Evolutionary conservation across 768 basidiomycete genomes (phyloP).

Genomic region (Termitomyces sp.): DNA sequence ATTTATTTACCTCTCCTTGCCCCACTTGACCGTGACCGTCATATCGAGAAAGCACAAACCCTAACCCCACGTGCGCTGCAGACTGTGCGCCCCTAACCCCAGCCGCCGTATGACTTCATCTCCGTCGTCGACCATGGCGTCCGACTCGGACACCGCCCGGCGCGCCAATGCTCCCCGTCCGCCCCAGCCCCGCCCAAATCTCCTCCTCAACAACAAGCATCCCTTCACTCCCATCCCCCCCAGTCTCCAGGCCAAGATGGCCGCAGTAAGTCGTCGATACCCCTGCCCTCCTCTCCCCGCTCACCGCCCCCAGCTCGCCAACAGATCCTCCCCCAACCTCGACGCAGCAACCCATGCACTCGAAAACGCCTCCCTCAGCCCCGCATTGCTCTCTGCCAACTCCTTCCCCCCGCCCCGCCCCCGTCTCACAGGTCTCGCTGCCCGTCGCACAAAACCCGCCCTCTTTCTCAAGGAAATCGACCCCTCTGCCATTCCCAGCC

Average conservation of each 20-base stretch:
- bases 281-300: not conserved
- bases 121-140: constrained; percentile 19
- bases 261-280: constrained; percentile 52
- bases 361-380: constrained; percentile 1
- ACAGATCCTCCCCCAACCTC: constrained; percentile 37
- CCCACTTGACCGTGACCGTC: constrained; percentile 48
- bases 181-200: constrained; percentile 29
- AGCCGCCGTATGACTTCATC: constrained; percentile 14
- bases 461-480: constrained; percentile 68
- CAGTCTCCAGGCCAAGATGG: constrained; percentile 90
- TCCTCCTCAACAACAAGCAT: constrained; percentile 42
- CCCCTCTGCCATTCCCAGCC: constrained; percentile 36
- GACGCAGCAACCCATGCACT: constrained; percentile 31
- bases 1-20: constrained; percentile 31
- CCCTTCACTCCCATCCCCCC: constrained; percentile 79
- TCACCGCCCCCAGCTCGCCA: constrained; percentile 20
- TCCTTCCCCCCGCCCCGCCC: constrained; percentile 17
- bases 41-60: constrained; percentile 22
- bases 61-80: constrained; percentile 4
- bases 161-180: constrained; percentile 18
- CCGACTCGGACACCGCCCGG: constrained; percentile 22
- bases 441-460: constrained; percentile 50
- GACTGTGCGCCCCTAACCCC: not conserved
- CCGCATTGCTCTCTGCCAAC: constrained; percentile 24
- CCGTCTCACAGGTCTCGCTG: constrained; percentile 34